Evolutionary conservation across 805 yeast species (phyloP), one percentile per base, ranked within the genome.

Genomic region (Yarrowia deformans): DNA sequence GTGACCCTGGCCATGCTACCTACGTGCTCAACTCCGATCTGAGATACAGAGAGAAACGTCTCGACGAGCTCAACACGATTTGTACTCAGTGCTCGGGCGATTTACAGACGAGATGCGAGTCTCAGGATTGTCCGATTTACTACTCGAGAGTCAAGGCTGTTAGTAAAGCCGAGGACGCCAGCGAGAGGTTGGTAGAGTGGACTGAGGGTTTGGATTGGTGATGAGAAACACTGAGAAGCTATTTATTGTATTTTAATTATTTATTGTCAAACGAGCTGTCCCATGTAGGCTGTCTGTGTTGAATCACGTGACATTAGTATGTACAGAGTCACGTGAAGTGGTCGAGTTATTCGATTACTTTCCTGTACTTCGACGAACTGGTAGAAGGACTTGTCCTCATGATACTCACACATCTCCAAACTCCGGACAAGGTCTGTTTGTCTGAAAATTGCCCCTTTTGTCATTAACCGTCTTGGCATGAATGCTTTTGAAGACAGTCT

Each of bases 91-190:
- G 81, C 58, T 73, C 77, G n/a, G 78, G 76, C 6, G 61, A 50
- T 12, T 75, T 78, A 0, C 76, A 79, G 0, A 72, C 79, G 0
- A 69, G 73, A 0, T 91, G 96, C 75, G 79, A 77, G 8, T 89
- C 91, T 55, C 83, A 83, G 43, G 92, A 88, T 73, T 91, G 96
- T 75, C 82, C 87, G 0, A 79, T 87, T 0, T 90, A 83, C 74
- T 90, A 82, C 74, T 80, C 85, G 8, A 81, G 87, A 61, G 78
- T 84, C 13, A 84, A 85, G 72, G 79, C 83, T 1, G 68, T 71
- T 4, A 78, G 77, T 43, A 78, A 76, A 49, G 68, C 81, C 4
- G 61, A 71, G 10, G 67, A 39, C 12, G 68, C 68, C 8, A 18
- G 66, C 10, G 66, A 45, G 66, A 32, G 52, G 34, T 3, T 45